phyloP scores from a whole-genome alignment of 169 alveolate genomes.

The Theileria sp. region DNA sequence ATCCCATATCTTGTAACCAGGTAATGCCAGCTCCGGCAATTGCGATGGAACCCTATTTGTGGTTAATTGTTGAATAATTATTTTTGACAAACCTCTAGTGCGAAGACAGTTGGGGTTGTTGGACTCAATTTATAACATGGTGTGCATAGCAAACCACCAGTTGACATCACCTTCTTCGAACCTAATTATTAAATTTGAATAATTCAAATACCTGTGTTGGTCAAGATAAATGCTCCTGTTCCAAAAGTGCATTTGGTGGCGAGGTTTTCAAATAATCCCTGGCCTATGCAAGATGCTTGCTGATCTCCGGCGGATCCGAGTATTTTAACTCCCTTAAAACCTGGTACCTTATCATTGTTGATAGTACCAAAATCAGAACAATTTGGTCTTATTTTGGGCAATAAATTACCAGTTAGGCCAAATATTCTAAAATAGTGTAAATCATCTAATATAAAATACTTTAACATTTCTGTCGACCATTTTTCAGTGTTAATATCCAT shows the following conservation, averaged over 20 bases:
- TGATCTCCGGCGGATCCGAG: slow-evolving; percentile 90
- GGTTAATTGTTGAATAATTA: background rate
- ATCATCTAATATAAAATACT: slow-evolving; percentile 64
- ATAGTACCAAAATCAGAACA: slow-evolving; percentile 74
- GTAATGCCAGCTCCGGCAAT: slow-evolving; percentile 89
- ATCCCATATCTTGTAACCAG: slow-evolving; percentile 82
- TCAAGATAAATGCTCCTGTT: slow-evolving; percentile 91
- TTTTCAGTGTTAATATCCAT: slow-evolving; percentile 83
- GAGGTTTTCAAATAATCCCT: slow-evolving; percentile 77
- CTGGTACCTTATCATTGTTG: slow-evolving; percentile 53
- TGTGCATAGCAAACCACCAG: slow-evolving; percentile 88
- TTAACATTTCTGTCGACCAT: slow-evolving; percentile 85
- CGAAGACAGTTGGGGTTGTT: slow-evolving; percentile 76
- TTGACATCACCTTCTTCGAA: slow-evolving; percentile 73
- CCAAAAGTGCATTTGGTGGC: slow-evolving; percentile 90
- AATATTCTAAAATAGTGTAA: slow-evolving; percentile 16
- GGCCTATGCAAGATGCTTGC: slow-evolving; percentile 91
- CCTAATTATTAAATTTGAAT: slow-evolving; percentile 56
- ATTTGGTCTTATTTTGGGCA: slow-evolving; percentile 72
- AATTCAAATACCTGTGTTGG: slow-evolving; percentile 73
- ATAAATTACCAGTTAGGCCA: slow-evolving; percentile 43
- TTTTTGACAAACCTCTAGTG: slow-evolving; percentile 76
- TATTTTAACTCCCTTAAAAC: slow-evolving; percentile 77
- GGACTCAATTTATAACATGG: slow-evolving; percentile 83
- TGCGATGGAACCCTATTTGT: slow-evolving; percentile 89